Evolutionary conservation across 352 stramenopile species (phyloP), one percentile per base, ranked within the genome.

Genomic region (Phytophthora sp.): DNA sequence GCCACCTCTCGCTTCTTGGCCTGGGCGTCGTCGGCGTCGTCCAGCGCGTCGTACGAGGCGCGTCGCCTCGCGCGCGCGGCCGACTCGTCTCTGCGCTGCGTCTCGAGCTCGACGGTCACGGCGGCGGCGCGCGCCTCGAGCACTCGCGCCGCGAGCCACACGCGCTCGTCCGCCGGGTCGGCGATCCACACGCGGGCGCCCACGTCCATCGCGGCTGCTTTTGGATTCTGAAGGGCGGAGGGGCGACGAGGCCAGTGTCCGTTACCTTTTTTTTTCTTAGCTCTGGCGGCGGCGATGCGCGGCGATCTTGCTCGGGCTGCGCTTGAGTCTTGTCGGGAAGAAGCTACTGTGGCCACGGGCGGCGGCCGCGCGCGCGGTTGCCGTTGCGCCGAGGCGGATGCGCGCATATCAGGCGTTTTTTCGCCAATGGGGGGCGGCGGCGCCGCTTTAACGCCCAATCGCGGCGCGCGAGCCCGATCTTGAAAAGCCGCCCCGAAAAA

Each of bases 121-220:
- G 59, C 32, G 9, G 30, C 38, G 1, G 38, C n/a, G 10, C 24
- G 31, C 31, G 20, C 54, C 17, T 68, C 42, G 1, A 79, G 39
- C 20, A 91, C 59, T 7, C 64, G 72, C 42, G 84, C 86, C 21
- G 84, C 62, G 13, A 83, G 65, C 86, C 86, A 95, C 17, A 93
- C 80, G 48, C 69, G 60, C 18, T 76, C 67, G 44, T 87, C 72
- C 17, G 59, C 34, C 8, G 69, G 43, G 58, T 92, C 81, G 20
- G 76, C 67, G 24, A 95, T 52, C 86, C 86, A 95, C 45, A 95
- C 84, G 68, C 68, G 77, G 45, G 80, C 70, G 34, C 79, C 82
- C 10, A 82, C 72, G 66, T 95, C 86, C 86, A 95, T 95, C n/a
- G 38, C 55, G 24, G 27, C 12, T 55, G 28, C 21, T 26, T 63